Percentiles rank a stretch among this genome's conserved stretches.
These are phyloP conservation scores for Cercospora sojina DNA, from an alignment of 2,329 filamentous ascomycete genomes.

Conservation along the genomic window DNA sequence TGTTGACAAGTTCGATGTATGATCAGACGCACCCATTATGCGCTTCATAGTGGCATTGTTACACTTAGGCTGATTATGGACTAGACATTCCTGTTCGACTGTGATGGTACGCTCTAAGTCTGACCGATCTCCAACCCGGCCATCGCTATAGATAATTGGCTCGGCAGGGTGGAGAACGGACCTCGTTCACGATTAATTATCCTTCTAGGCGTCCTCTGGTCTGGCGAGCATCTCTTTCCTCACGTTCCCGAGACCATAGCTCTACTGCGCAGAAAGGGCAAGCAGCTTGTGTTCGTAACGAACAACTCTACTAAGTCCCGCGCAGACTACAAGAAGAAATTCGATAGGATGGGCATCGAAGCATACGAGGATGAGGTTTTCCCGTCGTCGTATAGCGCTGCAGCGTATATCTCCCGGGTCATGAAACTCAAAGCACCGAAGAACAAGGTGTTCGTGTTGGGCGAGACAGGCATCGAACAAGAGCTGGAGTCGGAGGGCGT, in stretches of 20 bases:
- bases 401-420: slow-evolving; percentile 93
- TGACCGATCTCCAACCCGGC: not conserved
- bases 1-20: slow-evolving; percentile 80
- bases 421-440: slow-evolving; percentile 73
- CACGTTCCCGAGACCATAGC: slow-evolving; percentile 82
- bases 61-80: slow-evolving; percentile 7
- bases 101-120: slow-evolving; percentile 69
- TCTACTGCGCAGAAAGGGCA: slow-evolving; percentile 79
- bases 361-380: slow-evolving; percentile 88
- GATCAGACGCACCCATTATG: too few species aligned
- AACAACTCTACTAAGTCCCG: slow-evolving; percentile 99
- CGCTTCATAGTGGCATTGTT: not conserved
- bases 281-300: slow-evolving; percentile 91
- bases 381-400: slow-evolving; percentile 89
- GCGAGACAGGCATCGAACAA: slow-evolving; percentile 85
- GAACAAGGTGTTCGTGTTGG: slow-evolving; percentile 92
- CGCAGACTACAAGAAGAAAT: slow-evolving; percentile 87
- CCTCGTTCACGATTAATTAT: too few species aligned
- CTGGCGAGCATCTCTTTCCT: slow-evolving; percentile 84
- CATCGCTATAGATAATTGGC: too few species aligned
- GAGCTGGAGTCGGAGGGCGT: slow-evolving; percentile 80
- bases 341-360: slow-evolving; percentile 76
- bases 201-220: slow-evolving; percentile 83
- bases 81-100: slow-evolving; percentile 91
- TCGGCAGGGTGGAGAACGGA: too few species aligned